Evolutionary conservation across 805 yeast species (phyloP), one percentile per base, ranked within the genome.

Genomic region (Kuraishia capsulata): DNA sequence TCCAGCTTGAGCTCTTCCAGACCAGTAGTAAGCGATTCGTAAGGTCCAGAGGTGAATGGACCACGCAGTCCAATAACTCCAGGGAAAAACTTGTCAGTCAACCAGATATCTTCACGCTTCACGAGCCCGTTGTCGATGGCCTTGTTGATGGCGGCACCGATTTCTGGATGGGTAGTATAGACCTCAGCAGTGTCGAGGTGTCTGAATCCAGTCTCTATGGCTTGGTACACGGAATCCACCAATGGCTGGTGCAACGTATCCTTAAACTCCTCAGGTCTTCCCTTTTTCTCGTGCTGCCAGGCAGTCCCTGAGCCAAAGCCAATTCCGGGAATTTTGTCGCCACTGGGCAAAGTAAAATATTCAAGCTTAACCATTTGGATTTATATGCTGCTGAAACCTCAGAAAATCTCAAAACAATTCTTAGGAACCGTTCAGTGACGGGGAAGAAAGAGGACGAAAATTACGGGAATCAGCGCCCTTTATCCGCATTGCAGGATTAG

Each of bases 121-220:
- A 64, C 54, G 5, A 20, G 21, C 8, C 56, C 57, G 1, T 51
- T 37, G 16, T 56, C 51, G 5, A 62, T 44, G 0, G 69, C 53
- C 31, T 56, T 49, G 38, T 59, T 60, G 33, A 78, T 44, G 0
- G 79, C 86, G 29, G 53, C 64, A 9, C 78, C 81, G 34, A 78
- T 69, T 51, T 79, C 87, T 1, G 50, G 51, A 42, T 76, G 74
- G 3, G 85, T 80, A 18, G 72, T 66, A 54, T 81, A 81, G n/a
- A 66, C 59, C 46, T 81, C 84, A 1, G 87, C 87, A 5, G 81
- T 75, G 50, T 80, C 88, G 33, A 81, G 56, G 52, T 78, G 86
- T 34, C 57, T 65, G 54, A 71, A 75, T 0, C 82, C 81, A 13
- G 54, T 52, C 2, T 67, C 57, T 18, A 81, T 50, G 2, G 86